A percentile compares a stretch with the other conserved stretches of the same genome.
These are phyloP conservation scores for Trifolium subterraneum DNA, from an alignment of 306 rosid genomes.

Conservation along the genomic window DNA sequence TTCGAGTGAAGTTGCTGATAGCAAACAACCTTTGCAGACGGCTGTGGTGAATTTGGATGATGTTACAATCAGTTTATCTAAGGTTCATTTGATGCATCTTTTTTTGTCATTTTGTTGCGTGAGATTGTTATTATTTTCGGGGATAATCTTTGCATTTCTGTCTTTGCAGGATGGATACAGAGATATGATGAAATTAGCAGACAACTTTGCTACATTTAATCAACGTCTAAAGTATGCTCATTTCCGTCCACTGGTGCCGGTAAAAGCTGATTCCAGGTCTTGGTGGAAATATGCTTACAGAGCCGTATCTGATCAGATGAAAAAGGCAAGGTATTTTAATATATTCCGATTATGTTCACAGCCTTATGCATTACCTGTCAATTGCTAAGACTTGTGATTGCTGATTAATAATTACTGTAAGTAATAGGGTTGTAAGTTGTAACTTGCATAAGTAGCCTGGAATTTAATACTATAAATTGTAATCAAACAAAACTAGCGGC, in stretches of 20 bases:
- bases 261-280: conserved; percentile 73
- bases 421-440: conserved; percentile 14
- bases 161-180: conserved; percentile 82
- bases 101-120: conserved; percentile 20
- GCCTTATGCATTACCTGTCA: conserved; percentile 1
- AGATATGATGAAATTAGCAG: conserved; percentile 81
- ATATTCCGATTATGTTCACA: conserved; percentile 29
- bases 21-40: conserved; percentile 78
- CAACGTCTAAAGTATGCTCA: conserved; percentile 95
- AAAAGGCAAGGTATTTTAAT: conserved; percentile 82
- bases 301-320: conserved; percentile 84
- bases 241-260: conserved; percentile 77
- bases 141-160: conserved; percentile 34
- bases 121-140: conserved; percentile 26
- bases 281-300: conserved; percentile 96
- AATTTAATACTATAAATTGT: conserved; percentile 1
- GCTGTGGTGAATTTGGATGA: conserved; percentile 94
- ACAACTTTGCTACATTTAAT: conserved; percentile 92
- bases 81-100: conserved; percentile 58
- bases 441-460: conserved; percentile 8
- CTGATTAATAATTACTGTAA: conserved; percentile 14
- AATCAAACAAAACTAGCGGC: conserved; percentile 1
- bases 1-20: conserved; percentile 64
- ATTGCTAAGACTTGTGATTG: conserved; percentile 20
- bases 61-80: conserved; percentile 86